Percentiles rank a stretch among this genome's conserved stretches.
Evolutionary conservation across 108 stramenopile species (phyloP).

Genomic region (Chaetoceros tenuissimus): DNA sequence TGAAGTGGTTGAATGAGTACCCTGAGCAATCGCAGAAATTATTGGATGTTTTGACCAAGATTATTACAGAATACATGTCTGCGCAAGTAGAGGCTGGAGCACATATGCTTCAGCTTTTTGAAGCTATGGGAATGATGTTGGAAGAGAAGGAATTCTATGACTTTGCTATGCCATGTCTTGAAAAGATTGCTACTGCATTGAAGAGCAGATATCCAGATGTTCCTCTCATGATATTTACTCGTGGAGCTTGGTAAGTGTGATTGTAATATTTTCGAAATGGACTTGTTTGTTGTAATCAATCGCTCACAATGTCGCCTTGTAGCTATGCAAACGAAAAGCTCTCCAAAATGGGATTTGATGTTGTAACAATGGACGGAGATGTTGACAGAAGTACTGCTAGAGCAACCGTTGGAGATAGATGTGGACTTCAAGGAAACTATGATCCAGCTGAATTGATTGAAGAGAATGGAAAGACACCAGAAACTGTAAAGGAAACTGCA

Average conservation of each 20-base stretch:
- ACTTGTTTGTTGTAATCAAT: background rate
- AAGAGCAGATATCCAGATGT: slow-evolving; percentile 82
- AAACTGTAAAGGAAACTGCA: slow-evolving; percentile 64
- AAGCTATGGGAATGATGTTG: slow-evolving; percentile 96
- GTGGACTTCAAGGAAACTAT: slow-evolving; percentile 86
- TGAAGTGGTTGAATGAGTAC: slow-evolving; percentile 70
- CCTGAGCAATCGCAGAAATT: slow-evolving; percentile 68
- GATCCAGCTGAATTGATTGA: slow-evolving; percentile 76
- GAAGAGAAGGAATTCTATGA: slow-evolving; percentile 71
- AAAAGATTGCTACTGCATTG: slow-evolving; percentile 58
- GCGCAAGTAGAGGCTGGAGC: slow-evolving; percentile 87
- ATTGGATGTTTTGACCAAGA: slow-evolving; percentile 67
- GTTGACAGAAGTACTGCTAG: slow-evolving; percentile 65
- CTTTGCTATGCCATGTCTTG: slow-evolving; percentile 80
- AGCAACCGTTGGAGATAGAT: slow-evolving; percentile 38
- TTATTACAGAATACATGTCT: slow-evolving; percentile 91
- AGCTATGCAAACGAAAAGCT: slow-evolving; percentile 64
- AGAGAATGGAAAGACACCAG: slow-evolving; percentile 48
- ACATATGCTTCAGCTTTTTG: slow-evolving; percentile 89
- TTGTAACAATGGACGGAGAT: slow-evolving; percentile 87
- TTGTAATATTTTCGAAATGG: slow-evolving; percentile 1
- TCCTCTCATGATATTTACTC: slow-evolving; percentile 89
- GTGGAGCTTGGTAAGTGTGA: slow-evolving; percentile 53
- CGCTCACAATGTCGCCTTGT: background rate
- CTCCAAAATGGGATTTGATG: slow-evolving; percentile 72